Conservation (phyloP, 129 eudicot genomes). For the Calendula officinalis region DNA sequence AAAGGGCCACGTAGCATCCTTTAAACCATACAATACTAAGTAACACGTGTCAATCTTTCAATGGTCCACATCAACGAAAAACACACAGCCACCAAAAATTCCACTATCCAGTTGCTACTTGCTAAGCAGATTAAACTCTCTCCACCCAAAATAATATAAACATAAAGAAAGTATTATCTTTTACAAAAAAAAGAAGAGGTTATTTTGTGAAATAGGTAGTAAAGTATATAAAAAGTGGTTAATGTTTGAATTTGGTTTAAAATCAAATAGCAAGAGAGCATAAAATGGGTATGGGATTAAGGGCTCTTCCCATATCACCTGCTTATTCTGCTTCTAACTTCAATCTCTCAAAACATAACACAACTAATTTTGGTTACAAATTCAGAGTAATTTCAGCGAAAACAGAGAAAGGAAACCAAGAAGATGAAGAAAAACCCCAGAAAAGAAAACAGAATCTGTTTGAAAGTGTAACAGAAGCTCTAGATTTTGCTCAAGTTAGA, state of each 20-base stretch:
- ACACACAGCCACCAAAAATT: slow-evolving; percentile 3
- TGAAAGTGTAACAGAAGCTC: slow-evolving; percentile 83
- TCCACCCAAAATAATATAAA: slow-evolving; percentile 29
- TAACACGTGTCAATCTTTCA: slow-evolving; percentile 29
- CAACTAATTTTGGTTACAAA: slow-evolving; percentile 14
- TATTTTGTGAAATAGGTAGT: not conserved
- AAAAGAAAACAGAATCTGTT: slow-evolving; percentile 70
- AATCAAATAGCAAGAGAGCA: not conserved
- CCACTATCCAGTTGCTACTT: not conserved
- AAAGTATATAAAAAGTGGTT: slow-evolving; percentile 27
- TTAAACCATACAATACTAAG: slow-evolving; percentile 24
- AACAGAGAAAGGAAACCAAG: slow-evolving; percentile 40
- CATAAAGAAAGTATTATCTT: not conserved
- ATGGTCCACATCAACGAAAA: slow-evolving; percentile 26
- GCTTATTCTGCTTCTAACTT: slow-evolving; percentile 37
- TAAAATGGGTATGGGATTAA: slow-evolving; percentile 48
- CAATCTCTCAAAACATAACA: slow-evolving; percentile 23
- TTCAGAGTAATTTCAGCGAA: slow-evolving; percentile 37
- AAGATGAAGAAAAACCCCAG: slow-evolving; percentile 47
- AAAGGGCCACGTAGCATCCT: slow-evolving; percentile 45
- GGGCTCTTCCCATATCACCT: slow-evolving; percentile 56
- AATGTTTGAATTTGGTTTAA: slow-evolving; percentile 13
- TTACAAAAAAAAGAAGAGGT: not conserved
- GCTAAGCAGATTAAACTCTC: slow-evolving; percentile 10
- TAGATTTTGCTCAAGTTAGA: slow-evolving; percentile 90